Percentiles rank a stretch among this genome's conserved stretches.
Conservation (phyloP, 768 basidiomycete genomes). For the Dacryopinax spathularia region DNA sequence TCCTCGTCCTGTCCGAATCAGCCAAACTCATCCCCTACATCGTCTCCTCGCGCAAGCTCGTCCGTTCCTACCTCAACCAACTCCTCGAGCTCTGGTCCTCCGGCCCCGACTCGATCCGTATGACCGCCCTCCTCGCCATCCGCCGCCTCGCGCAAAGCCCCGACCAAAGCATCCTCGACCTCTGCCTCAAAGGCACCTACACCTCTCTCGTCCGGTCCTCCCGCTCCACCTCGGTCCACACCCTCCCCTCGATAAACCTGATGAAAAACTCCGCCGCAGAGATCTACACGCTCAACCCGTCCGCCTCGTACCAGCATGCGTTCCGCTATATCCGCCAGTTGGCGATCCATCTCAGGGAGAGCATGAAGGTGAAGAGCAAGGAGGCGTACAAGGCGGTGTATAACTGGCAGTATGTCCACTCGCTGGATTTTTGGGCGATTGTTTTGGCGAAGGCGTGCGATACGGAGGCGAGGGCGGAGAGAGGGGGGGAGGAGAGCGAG, state of each 20-base stretch:
- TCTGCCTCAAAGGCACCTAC: conserved; percentile 87
- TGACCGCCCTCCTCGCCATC: conserved; percentile 75
- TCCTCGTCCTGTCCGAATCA: conserved; percentile 67
- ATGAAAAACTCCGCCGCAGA: conserved; percentile 98
- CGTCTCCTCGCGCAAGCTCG: conserved; percentile 63
- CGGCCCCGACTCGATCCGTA: conserved; percentile 63
- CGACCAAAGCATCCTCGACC: conserved; percentile 69
- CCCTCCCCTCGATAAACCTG: conserved; percentile 78
- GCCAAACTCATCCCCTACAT: conserved; percentile 84
- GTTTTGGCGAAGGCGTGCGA: conserved; percentile 75
- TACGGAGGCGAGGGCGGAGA: conserved; percentile 36
- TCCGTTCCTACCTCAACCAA: conserved; percentile 81
- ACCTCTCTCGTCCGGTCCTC: conserved; percentile 68
- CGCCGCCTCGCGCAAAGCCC: conserved; percentile 61
- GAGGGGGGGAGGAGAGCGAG: conserved; percentile 48
- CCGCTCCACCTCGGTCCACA: conserved; percentile 74
- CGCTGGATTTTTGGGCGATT: conserved; percentile 88
- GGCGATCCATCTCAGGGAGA: conserved; percentile 80
- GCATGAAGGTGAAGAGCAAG: conserved; percentile 81
- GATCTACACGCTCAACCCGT: conserved; percentile 65
- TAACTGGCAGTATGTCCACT: conserved; percentile 97
- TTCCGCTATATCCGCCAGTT: conserved; percentile 93
- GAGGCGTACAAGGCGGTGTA: conserved; percentile 90
- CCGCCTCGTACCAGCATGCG: conserved; percentile 75
- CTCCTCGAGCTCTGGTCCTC: conserved; percentile 71